These are phyloP conservation scores for Cutaneotrichosporon sp. DNA, from an alignment of 1,284 basidiomycete genomes.

Conservation along the genomic window DNA sequence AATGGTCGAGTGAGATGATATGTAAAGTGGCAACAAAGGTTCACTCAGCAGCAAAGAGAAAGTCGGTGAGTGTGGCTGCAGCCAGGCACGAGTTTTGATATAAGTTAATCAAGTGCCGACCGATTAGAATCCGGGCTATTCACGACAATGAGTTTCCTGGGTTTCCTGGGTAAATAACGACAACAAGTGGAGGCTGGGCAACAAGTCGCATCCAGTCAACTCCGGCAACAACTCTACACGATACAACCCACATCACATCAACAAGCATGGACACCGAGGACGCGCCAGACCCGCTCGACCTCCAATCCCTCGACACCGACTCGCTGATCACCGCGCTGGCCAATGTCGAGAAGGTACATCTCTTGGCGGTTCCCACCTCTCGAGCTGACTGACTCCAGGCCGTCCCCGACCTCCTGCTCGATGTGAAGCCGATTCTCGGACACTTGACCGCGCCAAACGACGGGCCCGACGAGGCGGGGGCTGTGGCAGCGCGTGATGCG, in stretches of 20 bases:
- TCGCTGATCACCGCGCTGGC: slow-evolving; percentile 36
- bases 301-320: slow-evolving; percentile 36
- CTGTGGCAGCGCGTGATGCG: slow-evolving; percentile 25
- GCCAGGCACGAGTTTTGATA: no score
- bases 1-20: not conserved
- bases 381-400: slow-evolving; percentile 23
- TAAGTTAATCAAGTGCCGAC: no score
- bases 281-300: slow-evolving; percentile 29
- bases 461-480: slow-evolving; percentile 22
- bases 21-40: no score
- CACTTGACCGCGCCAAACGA: slow-evolving; percentile 23
- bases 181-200: no score
- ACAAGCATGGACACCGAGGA: not conserved
- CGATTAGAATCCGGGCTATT: no score
- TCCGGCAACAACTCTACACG: no score
- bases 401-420: slow-evolving; percentile 34
- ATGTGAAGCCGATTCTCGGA: slow-evolving; percentile 38
- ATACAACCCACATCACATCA: no score
- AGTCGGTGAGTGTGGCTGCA: no score
- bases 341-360: slow-evolving; percentile 33
- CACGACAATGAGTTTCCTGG: no score
- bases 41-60: no score
- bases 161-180: not conserved
- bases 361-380: not conserved
- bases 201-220: no score